Conservation (phyloP, 306 rosid species). For the Styphnolobium japonicum region DNA sequence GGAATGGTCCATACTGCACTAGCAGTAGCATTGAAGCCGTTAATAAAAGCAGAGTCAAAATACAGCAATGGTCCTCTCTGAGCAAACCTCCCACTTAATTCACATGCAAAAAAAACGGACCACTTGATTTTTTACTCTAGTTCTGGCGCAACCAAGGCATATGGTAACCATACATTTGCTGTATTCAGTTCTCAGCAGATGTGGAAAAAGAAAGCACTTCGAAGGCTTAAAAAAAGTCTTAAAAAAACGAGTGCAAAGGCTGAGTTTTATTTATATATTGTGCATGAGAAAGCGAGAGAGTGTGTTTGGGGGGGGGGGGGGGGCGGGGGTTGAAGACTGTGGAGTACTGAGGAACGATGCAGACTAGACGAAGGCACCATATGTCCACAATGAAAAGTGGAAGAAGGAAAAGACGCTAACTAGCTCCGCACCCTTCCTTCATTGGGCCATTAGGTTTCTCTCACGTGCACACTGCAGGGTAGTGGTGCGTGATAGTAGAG, state of each 20-base stretch:
- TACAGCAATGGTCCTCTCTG: constrained; percentile 2
- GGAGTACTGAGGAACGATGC: constrained; percentile 27
- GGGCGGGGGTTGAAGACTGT: constrained; percentile 21
- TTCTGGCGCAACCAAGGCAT: neutral
- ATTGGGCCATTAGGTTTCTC: constrained; percentile 17
- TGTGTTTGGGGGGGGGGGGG: neutral
- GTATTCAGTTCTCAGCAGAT: neutral
- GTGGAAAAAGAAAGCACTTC: neutral
- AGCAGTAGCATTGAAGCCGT: neutral
- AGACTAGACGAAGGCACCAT: constrained; percentile 44
- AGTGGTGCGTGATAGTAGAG: neutral
- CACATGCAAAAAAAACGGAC: constrained; percentile 16
- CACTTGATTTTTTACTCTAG: neutral
- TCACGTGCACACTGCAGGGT: constrained; percentile 10
- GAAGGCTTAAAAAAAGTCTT: neutral
- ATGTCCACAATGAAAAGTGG: constrained; percentile 21
- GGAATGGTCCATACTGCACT: constrained; percentile 17
- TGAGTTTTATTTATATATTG: neutral
- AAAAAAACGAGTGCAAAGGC: neutral
- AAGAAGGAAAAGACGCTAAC: constrained; percentile 13
- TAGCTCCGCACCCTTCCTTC: constrained; percentile 21
- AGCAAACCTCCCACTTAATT: neutral
- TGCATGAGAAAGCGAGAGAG: constrained; percentile 5
- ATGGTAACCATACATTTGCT: neutral
- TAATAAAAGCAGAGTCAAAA: constrained; percentile 4